Conservation (phyloP, 1,139 yeast species). For the Hanseniaspora gamundiae region DNA sequence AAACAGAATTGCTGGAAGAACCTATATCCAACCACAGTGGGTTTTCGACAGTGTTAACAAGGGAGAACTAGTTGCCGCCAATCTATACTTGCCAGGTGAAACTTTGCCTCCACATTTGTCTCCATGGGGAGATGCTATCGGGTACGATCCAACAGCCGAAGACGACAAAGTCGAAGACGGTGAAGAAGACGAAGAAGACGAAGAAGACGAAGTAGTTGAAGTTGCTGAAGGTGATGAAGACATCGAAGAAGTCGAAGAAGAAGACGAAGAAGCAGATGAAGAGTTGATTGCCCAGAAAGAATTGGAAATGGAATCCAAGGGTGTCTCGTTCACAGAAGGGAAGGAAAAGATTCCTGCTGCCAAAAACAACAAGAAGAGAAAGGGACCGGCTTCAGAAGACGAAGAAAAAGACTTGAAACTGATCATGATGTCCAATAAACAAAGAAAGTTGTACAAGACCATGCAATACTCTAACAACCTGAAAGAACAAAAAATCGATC, state of each 20-base stretch:
- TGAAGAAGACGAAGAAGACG: constrained; percentile 38
- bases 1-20: constrained; percentile 77
- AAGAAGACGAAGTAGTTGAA: constrained; percentile 33
- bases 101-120: constrained; percentile 91
- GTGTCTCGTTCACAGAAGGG: constrained; percentile 60
- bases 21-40: constrained; percentile 97
- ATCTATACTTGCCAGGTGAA: constrained; percentile 86
- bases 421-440: constrained; percentile 97
- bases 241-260: constrained; percentile 31
- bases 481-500: constrained; percentile 69
- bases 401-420: constrained; percentile 81
- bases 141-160: constrained; percentile 68
- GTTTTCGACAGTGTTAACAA: constrained; percentile 84
- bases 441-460: constrained; percentile 86
- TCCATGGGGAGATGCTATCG: constrained; percentile 97
- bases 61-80: constrained; percentile 60
- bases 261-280: constrained; percentile 39
- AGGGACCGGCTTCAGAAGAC: constrained; percentile 38
- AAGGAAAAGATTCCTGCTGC: constrained; percentile 19
- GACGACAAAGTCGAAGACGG: constrained; percentile 39
- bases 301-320: constrained; percentile 82
- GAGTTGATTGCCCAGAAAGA: constrained; percentile 66
- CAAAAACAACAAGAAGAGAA: constrained; percentile 28
- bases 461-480: constrained; percentile 87
- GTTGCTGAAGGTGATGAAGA: constrained; percentile 30